These are phyloP conservation scores for Physcomitrellopsis africana DNA, from an alignment of 225 moss, liverwort and hornwort species.

Conservation along the genomic window DNA sequence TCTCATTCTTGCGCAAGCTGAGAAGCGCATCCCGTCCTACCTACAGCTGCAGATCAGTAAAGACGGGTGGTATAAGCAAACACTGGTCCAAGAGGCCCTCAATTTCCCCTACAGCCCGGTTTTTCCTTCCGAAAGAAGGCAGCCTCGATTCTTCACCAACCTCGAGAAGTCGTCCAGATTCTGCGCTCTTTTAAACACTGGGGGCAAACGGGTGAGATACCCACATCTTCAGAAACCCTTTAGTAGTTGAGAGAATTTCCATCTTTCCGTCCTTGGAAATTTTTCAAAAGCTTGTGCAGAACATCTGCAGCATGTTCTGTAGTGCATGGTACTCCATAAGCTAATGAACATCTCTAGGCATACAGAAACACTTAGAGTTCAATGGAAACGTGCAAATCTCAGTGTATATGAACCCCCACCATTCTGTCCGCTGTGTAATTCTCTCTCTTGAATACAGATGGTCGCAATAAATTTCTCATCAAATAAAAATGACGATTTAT, in stretches of 20 bases:
- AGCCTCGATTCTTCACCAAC: conserved; percentile 49
- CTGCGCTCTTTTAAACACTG: conserved; percentile 45
- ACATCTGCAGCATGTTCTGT: too few species aligned
- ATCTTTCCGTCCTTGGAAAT: neutral
- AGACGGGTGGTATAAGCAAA: conserved; percentile 39
- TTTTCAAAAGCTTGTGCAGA: too few species aligned
- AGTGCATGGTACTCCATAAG: too few species aligned
- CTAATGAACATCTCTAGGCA: neutral
- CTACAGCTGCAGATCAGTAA: conserved; percentile 42
- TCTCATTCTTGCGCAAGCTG: conserved; percentile 34
- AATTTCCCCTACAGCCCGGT: conserved; percentile 44
- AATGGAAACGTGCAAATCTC: neutral
- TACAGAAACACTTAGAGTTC: neutral
- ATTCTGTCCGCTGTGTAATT: neutral
- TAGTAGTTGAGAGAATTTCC: neutral
- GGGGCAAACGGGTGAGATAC: conserved; percentile 40
- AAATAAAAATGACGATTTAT: too few species aligned
- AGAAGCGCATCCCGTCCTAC: conserved; percentile 40
- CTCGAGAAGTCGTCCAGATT: conserved; percentile 49
- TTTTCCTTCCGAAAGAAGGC: conserved; percentile 42
- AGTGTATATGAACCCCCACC: neutral
- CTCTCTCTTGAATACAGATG: neutral
- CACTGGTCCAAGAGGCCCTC: conserved; percentile 40
- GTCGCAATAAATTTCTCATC: neutral
- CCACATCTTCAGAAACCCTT: neutral